Base-by-base conservation (phyloP, 1,284 basidiomycete genomes). In the Wolfiporia cocos region DNA sequence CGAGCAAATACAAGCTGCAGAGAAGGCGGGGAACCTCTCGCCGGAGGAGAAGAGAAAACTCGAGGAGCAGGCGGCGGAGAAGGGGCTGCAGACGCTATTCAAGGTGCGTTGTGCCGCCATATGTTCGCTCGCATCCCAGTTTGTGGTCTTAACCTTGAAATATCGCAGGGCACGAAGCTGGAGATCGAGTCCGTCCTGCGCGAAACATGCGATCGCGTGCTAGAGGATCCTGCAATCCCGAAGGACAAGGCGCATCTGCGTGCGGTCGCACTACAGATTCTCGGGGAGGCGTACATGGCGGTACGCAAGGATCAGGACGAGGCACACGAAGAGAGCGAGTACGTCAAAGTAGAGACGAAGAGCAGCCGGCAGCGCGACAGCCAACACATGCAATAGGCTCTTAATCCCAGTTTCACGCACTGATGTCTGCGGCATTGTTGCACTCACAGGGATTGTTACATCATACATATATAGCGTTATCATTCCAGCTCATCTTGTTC, bases 21-120 rank as follows among this genome's bases (percentile, higher is more conserved):
- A 95, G 62, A 85, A 90, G 58, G 80, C 86, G 1, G 96, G 95
- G 1, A 86, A 77, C 49, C 71, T 97, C 41, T 75, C 74, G 3
- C 81, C 89, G 0, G 95, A 96, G 47, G 87, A 94, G 60, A 86
- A 87, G 67, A 80, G 81, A 56, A 83, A 89, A 52, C 70, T 99
- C 2, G 96, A 99, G 60, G 95, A 99, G 56, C 87, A 92, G 58
- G 95, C 95, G 1, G 93, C 96, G 0, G 92, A 96, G 68, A 98
- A 98, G 64, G 91, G 87, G n/a, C 61, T 95, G 6, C 85, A 92
- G 52, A 92, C 92, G 0, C 67, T 95, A 20, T 95, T 94, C 79
- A 95, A 95, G 73, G 87, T 85, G 37, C 24, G 63, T 19, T 34
- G 3, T 21, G 28, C 9, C 7, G 10, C 34, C 9, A 6, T 33